Conservation (phyloP, 352 stramenopile species). For the Elongisporangium senticosum region DNA sequence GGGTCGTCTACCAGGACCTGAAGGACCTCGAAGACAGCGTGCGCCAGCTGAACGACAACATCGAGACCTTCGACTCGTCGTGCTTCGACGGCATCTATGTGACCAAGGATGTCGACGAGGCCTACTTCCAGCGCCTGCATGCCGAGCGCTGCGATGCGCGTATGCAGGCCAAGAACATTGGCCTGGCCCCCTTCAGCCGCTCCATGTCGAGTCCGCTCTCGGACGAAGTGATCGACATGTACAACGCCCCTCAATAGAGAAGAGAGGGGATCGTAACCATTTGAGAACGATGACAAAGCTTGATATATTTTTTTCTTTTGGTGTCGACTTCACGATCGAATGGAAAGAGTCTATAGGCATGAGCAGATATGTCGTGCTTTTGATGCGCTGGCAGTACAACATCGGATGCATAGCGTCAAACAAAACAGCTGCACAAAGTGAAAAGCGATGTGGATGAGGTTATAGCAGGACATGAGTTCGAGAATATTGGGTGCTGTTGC, state of each 20-base stretch:
- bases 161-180: conserved; percentile 84
- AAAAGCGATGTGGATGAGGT: too few relatives aligned
- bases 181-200: conserved; percentile 66
- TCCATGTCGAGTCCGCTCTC: conserved; percentile 74
- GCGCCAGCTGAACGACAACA: conserved; percentile 58
- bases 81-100: conserved; percentile 98
- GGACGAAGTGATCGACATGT: conserved; percentile 86
- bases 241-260: conserved; percentile 77
- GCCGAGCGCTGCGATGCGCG: conserved; percentile 72
- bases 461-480: too few relatives aligned
- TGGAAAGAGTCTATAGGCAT: too few relatives aligned
- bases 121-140: conserved; percentile 80
- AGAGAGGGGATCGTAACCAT: not conserved
- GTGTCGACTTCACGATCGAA: too few relatives aligned
- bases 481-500: too few relatives aligned
- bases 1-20: conserved; percentile 92
- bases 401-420: too few relatives aligned
- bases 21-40: conserved; percentile 90
- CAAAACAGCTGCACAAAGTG: too few relatives aligned
- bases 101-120: conserved; percentile 88
- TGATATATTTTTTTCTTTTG: not conserved
- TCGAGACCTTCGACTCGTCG: conserved; percentile 92
- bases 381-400: too few relatives aligned
- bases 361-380: too few relatives aligned
- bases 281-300: not conserved